Evolutionary conservation across 176 grass and related monocot species (phyloP), one percentile per base, ranked within the genome.

Genomic region (Triticum dicoccoides): DNA sequence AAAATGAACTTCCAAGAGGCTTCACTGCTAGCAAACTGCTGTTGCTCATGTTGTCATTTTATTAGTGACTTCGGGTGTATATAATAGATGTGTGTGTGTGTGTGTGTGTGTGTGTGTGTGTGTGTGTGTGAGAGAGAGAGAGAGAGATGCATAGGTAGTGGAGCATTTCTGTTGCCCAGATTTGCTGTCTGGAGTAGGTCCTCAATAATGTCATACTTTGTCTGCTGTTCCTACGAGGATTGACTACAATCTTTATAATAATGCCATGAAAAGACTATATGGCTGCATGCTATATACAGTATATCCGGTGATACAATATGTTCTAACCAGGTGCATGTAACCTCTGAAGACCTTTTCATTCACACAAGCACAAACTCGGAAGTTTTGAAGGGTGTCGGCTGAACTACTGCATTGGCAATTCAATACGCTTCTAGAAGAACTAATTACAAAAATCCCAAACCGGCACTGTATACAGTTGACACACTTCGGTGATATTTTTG

Each of bases 161-260:
- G 74, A 79, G 27, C 74, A 79, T 79, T 83, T 56, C 29, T 70
- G 14, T 79, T 49, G 49, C 2, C 25, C 64, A 49, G 25, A 78
- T 78, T 27, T 71, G 75, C 8, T 65, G 41, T 80, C 73, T 73
- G 30, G 17, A 38, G 30, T 79, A 74, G 21, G 15, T 65, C 75
- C 62, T 67, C 74, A 84, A 63, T 79, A 79, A 79, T 79, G 74
- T 71, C 24, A 20, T 25, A 81, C 68, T 64, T 80, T 73, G 54
- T 25, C 77, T 87, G 73, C 41, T 65, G 21, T 66, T 85, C 73
- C 20, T 78, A 68, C 9, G 29, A 67, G 61, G 61, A 85, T 76
- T 76, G 58, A 84, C 76, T 84, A 29, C 59, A 45, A 76, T 61
- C 41, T 39, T 34, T 41, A 24, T 25, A 3, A 24, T 25, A 3